These are phyloP conservation scores for Fimicolochytrium jonesii DNA, from an alignment of 192 early-diverging fungal genomes.

Conservation along the genomic window DNA sequence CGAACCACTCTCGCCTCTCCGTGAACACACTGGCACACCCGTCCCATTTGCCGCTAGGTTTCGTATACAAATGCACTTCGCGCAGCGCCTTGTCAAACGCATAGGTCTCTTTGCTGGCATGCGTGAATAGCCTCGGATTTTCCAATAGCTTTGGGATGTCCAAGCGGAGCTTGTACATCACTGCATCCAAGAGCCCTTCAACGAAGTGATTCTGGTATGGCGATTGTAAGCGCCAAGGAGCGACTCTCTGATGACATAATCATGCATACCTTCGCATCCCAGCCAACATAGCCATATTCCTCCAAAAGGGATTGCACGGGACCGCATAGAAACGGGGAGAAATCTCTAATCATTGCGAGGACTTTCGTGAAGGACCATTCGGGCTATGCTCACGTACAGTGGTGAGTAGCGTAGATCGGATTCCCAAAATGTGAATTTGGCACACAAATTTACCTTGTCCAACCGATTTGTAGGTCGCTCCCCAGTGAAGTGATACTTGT, in stretches of 20 bases:
- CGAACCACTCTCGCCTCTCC: conserved; percentile 24
- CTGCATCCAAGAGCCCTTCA: conserved; percentile 7
- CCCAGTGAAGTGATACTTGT: conserved; percentile 30
- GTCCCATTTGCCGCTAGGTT: not conserved
- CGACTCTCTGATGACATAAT: no score
- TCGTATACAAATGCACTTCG: conserved; percentile 23
- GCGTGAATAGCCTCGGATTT: conserved; percentile 17
- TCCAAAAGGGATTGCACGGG: conserved; percentile 19
- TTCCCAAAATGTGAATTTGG: not conserved
- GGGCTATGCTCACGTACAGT: conserved; percentile 2
- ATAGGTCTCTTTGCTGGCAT: conserved; percentile 25
- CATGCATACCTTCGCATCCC: conserved; percentile 27
- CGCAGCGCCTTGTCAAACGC: conserved; percentile 23
- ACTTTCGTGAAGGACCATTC: conserved; percentile 30
- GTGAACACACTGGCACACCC: conserved; percentile 27
- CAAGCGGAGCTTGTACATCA: conserved; percentile 24
- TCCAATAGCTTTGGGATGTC: conserved; percentile 24
- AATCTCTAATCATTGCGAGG: conserved; percentile 16
- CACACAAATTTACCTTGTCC: conserved; percentile 18
- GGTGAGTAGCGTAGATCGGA: no score
- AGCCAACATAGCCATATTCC: conserved; percentile 4
- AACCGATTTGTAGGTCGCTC: conserved; percentile 26
- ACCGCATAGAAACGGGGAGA: conserved; percentile 21
- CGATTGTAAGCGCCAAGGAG: not conserved
- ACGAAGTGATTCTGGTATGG: conserved; percentile 23